phyloP scores from a whole-genome alignment of 768 basidiomycete genomes.

The Tricholoma furcatifolium region DNA sequence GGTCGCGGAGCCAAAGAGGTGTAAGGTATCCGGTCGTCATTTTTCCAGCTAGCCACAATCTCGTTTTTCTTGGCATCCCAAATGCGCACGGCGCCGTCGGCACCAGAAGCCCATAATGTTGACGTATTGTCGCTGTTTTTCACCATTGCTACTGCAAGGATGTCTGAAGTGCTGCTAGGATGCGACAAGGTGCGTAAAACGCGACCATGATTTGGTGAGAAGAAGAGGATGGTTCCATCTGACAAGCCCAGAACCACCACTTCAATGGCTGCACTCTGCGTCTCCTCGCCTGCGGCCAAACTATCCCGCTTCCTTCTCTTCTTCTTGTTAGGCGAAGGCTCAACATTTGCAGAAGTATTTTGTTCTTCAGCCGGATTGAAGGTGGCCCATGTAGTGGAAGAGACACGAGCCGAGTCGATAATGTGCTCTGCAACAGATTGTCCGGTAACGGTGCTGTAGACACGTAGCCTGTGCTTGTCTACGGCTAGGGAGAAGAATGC shows the following conservation, averaged over 20 bases:
- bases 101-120: slow-evolving; percentile 55
- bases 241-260: slow-evolving; percentile 60
- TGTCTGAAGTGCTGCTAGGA: slow-evolving; percentile 49
- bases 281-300: slow-evolving; percentile 21
- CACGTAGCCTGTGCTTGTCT: slow-evolving; percentile 69
- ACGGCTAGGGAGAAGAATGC: slow-evolving; percentile 63
- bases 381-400: slow-evolving; percentile 51
- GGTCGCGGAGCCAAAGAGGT: slow-evolving; percentile 50
- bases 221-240: slow-evolving; percentile 56
- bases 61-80: slow-evolving; percentile 57
- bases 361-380: slow-evolving; percentile 30
- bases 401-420: slow-evolving; percentile 54
- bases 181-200: slow-evolving; percentile 55
- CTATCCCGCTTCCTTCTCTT: slow-evolving; percentile 48
- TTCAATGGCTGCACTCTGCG: slow-evolving; percentile 29
- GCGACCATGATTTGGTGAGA: slow-evolving; percentile 60
- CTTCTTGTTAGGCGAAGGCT: slow-evolving; percentile 47
- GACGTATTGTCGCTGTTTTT: slow-evolving; percentile 27
- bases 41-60: slow-evolving; percentile 51
- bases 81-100: slow-evolving; percentile 53
- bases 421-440: slow-evolving; percentile 57
- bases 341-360: slow-evolving; percentile 20
- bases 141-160: slow-evolving; percentile 45
- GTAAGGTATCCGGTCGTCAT: slow-evolving; percentile 57
- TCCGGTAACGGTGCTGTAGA: slow-evolving; percentile 58